phyloP scores from a whole-genome alignment of 805 yeast species.

The Suhomyces sp. region DNA sequence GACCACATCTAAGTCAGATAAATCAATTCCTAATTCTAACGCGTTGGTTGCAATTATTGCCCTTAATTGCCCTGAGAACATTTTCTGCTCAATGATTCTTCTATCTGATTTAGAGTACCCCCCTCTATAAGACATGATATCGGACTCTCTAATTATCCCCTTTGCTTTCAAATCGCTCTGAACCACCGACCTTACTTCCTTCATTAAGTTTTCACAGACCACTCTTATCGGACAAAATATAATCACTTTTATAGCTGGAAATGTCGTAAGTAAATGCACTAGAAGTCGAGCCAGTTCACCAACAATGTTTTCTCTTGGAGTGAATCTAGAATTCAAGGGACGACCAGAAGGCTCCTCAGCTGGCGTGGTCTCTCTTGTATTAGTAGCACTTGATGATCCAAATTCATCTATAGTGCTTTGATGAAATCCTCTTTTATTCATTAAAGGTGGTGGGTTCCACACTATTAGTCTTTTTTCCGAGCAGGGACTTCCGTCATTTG shows the following conservation, averaged over 20 bases:
- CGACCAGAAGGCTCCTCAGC: background rate
- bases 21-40: slow-evolving; percentile 91
- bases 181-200: slow-evolving; percentile 58
- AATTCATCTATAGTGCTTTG: background rate
- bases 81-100: slow-evolving; percentile 79
- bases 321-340: slow-evolving; percentile 12
- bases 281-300: slow-evolving; percentile 74
- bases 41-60: slow-evolving; percentile 96
- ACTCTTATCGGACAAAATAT: slow-evolving; percentile 87
- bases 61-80: slow-evolving; percentile 82
- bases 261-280: slow-evolving; percentile 57
- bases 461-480: slow-evolving; percentile 73
- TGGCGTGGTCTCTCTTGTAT: background rate
- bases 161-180: slow-evolving; percentile 37
- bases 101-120: slow-evolving; percentile 89
- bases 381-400: background rate
- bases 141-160: too few relatives aligned
- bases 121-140: slow-evolving; percentile 90
- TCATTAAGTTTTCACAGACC: slow-evolving; percentile 85
- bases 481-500: slow-evolving; percentile 85
- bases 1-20: slow-evolving; percentile 90
- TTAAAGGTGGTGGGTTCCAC: slow-evolving; percentile 77
- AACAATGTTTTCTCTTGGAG: slow-evolving; percentile 64
- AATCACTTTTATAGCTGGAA: slow-evolving; percentile 68
- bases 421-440: slow-evolving; percentile 52